Evolutionary conservation across 495 filamentous ascomycete species (phyloP), one percentile per base, ranked within the genome.

Genomic region (Xylaria acuta): DNA sequence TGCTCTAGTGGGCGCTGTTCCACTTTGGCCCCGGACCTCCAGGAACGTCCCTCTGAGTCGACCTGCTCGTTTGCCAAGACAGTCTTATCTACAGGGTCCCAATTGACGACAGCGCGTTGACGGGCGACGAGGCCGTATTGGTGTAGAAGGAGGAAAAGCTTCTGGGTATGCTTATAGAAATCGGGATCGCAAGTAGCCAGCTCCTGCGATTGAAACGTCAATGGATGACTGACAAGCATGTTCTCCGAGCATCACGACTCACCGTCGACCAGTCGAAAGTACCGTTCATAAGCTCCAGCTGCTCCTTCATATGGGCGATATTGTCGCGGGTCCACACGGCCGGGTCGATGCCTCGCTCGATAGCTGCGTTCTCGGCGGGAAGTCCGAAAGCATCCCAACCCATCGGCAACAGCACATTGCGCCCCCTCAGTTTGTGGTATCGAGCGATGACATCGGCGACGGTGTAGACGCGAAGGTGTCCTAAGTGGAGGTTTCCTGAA

Each of bases 301-400:
- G 94, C 77, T 88, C 86, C 84, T 94, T 96, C 94, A 97, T 97
- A 71, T 84, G 88, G 14, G 82, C 81, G 65, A 97, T 97, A 79
- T 97, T 97, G 60, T 85, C 78, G 75, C 84, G 86, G 25, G 94
- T 97, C 94, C 94, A 97, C 0, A 82, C 83, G 16, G 88, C 91
- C 8, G 94, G 93, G 80, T 93, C 87, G 71, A 95, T 84, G 45
- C 93, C 92, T 64, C 91, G 84, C 82, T 97, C 93, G 71, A 97
- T 95, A n/a, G 94, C 94, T 22, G 94, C 94, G 82, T 97, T 97
- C 82, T 97, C 94, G 45, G 94, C 94, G 11, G 94, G 94, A 53
- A 97, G 83, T 3, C 94, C 94, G 78, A 97, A 97, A 25, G 93
- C 93, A 85, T 97, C 94, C 94, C 94, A 97, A 3, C 93, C 94